phyloP scores from a whole-genome alignment of 768 basidiomycete genomes.

The Amanita pseudoporphyria region DNA sequence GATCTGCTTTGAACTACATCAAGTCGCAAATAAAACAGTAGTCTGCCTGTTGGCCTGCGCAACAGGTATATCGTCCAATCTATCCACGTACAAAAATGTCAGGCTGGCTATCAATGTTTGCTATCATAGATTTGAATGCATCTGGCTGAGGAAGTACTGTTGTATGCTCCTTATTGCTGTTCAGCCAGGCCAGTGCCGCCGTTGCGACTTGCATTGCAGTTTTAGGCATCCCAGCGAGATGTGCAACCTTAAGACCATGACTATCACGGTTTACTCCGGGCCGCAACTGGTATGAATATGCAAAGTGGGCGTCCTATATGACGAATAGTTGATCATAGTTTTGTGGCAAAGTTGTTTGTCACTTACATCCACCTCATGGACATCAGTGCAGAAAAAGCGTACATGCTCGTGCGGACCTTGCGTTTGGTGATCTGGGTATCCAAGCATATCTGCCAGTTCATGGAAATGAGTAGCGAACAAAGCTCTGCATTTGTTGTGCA shows the following conservation, averaged over 20 bases:
- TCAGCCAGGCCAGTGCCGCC: constrained; percentile 36
- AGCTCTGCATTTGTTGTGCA: constrained; percentile 67
- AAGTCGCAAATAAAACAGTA: constrained; percentile 39
- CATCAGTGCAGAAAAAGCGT: constrained; percentile 83
- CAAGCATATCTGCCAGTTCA: constrained; percentile 81
- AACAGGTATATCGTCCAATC: not conserved
- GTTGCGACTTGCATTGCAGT: constrained; percentile 51
- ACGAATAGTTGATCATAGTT: constrained; percentile 1
- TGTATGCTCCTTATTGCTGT: constrained; percentile 11
- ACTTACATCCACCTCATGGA: constrained; percentile 69
- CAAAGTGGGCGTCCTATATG: constrained; percentile 61
- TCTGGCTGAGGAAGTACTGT: constrained; percentile 1
- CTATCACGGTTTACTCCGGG: constrained; percentile 87
- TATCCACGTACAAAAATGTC: not conserved
- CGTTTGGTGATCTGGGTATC: constrained; percentile 37
- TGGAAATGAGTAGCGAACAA: constrained; percentile 99
- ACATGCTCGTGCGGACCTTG: constrained; percentile 48
- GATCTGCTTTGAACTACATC: constrained; percentile 87
- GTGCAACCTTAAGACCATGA: constrained; percentile 85
- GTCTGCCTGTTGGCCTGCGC: not conserved
- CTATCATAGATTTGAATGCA: constrained; percentile 3
- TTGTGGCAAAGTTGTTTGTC: not conserved
- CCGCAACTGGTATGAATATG: constrained; percentile 73
- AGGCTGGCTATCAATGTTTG: not conserved
- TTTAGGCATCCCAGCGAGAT: constrained; percentile 74